These are phyloP conservation scores for Vitis riparia DNA, from an alignment of 164 flowering plant genomes.

Conservation along the genomic window DNA sequence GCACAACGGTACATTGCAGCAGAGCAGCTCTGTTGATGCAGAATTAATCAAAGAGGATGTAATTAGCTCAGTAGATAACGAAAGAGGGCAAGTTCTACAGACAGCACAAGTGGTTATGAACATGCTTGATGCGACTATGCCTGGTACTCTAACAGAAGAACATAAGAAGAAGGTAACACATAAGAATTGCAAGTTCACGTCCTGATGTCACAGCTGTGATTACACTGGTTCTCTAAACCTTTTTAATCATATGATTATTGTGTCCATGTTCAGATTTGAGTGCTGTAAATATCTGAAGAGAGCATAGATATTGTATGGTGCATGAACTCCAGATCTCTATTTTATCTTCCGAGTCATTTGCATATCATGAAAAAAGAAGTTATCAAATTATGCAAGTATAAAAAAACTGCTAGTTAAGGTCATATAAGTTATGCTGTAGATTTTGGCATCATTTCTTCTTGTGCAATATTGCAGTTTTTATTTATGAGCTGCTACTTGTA, in stretches of 20 bases:
- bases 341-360: not conserved
- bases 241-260: not conserved
- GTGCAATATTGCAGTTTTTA: too few relatives aligned
- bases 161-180: constrained; percentile 77
- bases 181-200: not conserved
- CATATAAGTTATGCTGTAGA: too few relatives aligned
- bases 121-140: constrained; percentile 88
- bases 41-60: constrained; percentile 31
- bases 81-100: constrained; percentile 68
- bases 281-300: too few relatives aligned
- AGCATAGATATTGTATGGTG: not conserved
- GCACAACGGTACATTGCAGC: constrained; percentile 21
- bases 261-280: not conserved
- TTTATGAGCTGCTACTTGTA: too few relatives aligned
- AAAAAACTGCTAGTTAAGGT: too few relatives aligned
- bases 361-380: not conserved
- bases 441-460: too few relatives aligned
- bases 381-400: too few relatives aligned
- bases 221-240: too few relatives aligned
- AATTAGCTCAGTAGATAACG: constrained; percentile 35
- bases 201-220: not conserved
- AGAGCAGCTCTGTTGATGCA: constrained; percentile 30
- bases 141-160: constrained; percentile 71
- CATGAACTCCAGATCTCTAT: not conserved
- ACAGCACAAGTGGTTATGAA: constrained; percentile 79